These are phyloP conservation scores for Penicillium sp. DNA, from an alignment of 2,329 filamentous ascomycete genomes.

Conservation along the genomic window DNA sequence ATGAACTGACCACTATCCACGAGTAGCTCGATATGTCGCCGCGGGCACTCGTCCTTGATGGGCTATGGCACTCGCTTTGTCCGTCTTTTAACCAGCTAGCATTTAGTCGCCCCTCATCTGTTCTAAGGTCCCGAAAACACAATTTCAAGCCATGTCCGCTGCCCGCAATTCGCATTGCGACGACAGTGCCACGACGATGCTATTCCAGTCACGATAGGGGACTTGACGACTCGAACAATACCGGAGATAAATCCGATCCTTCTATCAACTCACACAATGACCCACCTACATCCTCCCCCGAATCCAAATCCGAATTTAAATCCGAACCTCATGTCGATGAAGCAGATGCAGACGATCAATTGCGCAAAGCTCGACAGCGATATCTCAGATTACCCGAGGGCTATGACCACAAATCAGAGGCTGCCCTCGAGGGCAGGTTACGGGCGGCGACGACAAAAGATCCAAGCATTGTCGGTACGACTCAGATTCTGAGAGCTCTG, in stretches of 20 bases:
- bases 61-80: constrained; percentile 44
- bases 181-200: constrained; percentile 1
- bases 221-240: not conserved
- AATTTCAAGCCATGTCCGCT: constrained; percentile 1
- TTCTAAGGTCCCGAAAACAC: constrained; percentile 11
- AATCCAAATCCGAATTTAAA: not conserved
- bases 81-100: constrained; percentile 32
- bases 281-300: not conserved
- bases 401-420: constrained; percentile 2
- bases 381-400: not conserved
- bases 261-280: not conserved
- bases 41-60: constrained; percentile 35
- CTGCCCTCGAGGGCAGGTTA: constrained; percentile 31
- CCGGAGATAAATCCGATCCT: not conserved
- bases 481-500: constrained; percentile 38
- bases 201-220: constrained; percentile 13
- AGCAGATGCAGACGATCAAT: not conserved
- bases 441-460: constrained; percentile 23
- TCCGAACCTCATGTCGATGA: not conserved
- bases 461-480: constrained; percentile 28
- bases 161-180: not conserved
- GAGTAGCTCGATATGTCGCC: constrained; percentile 34
- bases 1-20: not conserved
- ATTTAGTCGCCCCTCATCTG: constrained; percentile 15
- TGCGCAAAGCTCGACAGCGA: not conserved